Evolutionary conservation across 2,329 filamentous ascomycete species (phyloP), one percentile per base, ranked within the genome.

Genomic region (Pseudopithomyces chartarum): DNA sequence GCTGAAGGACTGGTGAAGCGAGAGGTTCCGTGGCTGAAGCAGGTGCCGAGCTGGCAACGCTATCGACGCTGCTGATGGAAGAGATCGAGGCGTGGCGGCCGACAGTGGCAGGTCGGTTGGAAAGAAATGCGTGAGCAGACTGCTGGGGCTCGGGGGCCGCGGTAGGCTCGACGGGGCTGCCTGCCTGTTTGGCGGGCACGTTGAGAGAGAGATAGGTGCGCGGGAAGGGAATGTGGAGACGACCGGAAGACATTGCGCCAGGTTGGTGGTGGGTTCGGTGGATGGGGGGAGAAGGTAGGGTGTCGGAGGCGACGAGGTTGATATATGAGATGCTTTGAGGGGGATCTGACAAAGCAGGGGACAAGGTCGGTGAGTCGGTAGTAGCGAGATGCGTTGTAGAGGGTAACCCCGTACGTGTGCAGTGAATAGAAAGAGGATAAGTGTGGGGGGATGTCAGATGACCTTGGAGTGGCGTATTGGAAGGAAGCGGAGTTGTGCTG

Each of bases 171-270:
- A 43, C 20, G 39, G 43, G 38, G 33, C 39, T 29, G 34, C 32
- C 32, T 13, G 61, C 39, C 57, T 67, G 63, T 54, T 71, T 68
- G 62, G 61, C n/a, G 54, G 66, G 68, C 54, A 68, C 66, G 65
- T 75, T 75, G 67, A 75, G 67, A 52, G 71, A 63, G 64, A 75
- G 69, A 62, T 73, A 75, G 65, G 56, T 64, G 48, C 57, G 61
- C 26, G 72, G 72, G 66, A 75, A 74, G 52, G 72, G 70, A 57
- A 75, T 75, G 70, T 75, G 71, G 70, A 66, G 61, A 51, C 61
- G 64, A 53, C 66, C 65, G 63, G 66, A 65, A 69, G 71, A 69
- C 71, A 74, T 75, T 66, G 66, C 66, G 67, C 61, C 66, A 65
- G 65, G 55, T 40, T 72, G 63, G 45, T 54, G 57, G 60, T 57